Conservation (phyloP, 768 basidiomycete species). For the Suillus bovinus region DNA sequence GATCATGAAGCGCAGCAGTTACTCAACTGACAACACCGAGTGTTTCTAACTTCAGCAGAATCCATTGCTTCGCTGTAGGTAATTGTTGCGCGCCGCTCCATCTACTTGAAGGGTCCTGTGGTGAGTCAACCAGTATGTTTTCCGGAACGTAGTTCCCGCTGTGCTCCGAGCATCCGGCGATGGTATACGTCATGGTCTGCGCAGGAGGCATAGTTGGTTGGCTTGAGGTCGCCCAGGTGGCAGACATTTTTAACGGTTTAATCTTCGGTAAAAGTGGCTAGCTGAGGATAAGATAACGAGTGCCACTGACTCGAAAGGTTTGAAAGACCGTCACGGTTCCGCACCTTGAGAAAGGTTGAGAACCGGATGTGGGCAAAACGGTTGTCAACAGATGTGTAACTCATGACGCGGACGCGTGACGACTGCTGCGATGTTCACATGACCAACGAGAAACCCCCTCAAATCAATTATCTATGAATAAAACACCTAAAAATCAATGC, state of each 20-base stretch:
- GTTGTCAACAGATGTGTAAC: neutral
- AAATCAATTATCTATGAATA: neutral
- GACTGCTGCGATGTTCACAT: slow-evolving; percentile 5
- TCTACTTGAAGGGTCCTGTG: slow-evolving; percentile 64
- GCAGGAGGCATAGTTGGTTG: slow-evolving; percentile 12
- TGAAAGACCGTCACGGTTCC: neutral
- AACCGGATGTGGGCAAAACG: neutral
- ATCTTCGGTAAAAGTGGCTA: neutral
- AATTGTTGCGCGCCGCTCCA: slow-evolving; percentile 73
- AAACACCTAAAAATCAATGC: neutral
- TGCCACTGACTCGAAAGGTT: neutral
- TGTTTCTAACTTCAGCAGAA: slow-evolving; percentile 62
- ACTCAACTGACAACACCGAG: slow-evolving; percentile 67
- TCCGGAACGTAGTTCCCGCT: slow-evolving; percentile 69
- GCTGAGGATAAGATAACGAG: neutral
- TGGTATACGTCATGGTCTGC: slow-evolving; percentile 46
- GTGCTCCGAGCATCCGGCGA: slow-evolving; percentile 66
- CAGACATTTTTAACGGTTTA: neutral
- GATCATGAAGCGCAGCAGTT: slow-evolving; percentile 3
- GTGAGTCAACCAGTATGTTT: slow-evolving; percentile 66
- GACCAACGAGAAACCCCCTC: neutral
- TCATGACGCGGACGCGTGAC: neutral
- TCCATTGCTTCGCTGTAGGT: slow-evolving; percentile 64
- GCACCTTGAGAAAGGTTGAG: neutral
- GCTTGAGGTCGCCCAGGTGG: slow-evolving; percentile 8